Percentiles rank a stretch among this genome's conserved stretches.
Evolutionary conservation across 2,329 filamentous ascomycete genomes (phyloP).

Genomic region (Diatrype stigma): DNA sequence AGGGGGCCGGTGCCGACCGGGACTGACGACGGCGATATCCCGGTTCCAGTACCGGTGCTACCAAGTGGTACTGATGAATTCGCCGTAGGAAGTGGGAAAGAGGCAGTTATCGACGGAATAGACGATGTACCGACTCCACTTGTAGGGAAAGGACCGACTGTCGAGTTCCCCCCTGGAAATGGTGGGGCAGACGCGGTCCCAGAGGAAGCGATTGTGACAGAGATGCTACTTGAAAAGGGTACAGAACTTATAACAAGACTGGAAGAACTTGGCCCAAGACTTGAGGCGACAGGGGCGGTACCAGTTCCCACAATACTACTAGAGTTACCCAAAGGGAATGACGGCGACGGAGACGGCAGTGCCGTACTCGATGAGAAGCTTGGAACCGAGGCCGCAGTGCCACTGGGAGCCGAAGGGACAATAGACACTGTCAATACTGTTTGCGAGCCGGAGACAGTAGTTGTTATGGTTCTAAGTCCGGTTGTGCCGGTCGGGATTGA

Average conservation of each 20-base stretch:
- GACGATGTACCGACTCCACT: not conserved
- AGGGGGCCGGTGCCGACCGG: no score
- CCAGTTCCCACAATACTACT: not conserved
- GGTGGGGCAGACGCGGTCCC: not conserved
- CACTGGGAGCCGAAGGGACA: not conserved
- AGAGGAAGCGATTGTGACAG: not conserved
- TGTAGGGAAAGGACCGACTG: not conserved
- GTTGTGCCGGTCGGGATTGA: no score
- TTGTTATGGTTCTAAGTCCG: not conserved
- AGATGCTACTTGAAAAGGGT: not conserved
- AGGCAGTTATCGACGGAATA: not conserved
- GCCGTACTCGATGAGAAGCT: not conserved
- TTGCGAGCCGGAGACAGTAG: not conserved
- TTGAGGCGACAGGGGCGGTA: not conserved
- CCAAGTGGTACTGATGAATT: not conserved
- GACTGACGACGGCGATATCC: not conserved
- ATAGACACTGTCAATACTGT: not conserved
- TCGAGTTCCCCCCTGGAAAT: not conserved
- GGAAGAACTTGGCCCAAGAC: not conserved
- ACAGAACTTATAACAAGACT: not conserved
- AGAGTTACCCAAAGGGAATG: not conserved
- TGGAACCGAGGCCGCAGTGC: not conserved
- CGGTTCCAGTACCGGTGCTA: not conserved
- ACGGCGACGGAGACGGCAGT: not conserved
- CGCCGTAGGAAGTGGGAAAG: not conserved